These are phyloP conservation scores for Astragalus membranaceus DNA, from an alignment of 306 rosid genomes.

Conservation along the genomic window DNA sequence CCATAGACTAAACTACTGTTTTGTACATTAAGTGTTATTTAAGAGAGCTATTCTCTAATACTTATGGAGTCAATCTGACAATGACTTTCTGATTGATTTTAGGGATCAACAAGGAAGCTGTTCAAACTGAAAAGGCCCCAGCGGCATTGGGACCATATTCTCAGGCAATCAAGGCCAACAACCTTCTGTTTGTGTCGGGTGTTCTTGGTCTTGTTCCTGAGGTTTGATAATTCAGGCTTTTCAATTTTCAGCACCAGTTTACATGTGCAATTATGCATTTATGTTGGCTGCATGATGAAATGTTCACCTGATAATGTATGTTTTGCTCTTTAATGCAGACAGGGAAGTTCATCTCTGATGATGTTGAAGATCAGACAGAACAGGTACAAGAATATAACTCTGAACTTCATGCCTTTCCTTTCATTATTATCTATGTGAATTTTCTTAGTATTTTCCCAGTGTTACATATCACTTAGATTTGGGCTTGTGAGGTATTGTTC, in stretches of 20 bases:
- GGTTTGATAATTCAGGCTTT: slow-evolving; percentile 36
- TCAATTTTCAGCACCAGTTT: neutral
- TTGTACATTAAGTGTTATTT: too few relatives aligned
- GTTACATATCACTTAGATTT: neutral
- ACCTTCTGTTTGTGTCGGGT: slow-evolving; percentile 80
- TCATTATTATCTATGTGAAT: neutral
- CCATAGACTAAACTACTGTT: too few relatives aligned
- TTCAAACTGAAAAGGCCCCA: slow-evolving; percentile 83
- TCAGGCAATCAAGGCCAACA: slow-evolving; percentile 85
- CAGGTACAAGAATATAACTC: slow-evolving; percentile 46
- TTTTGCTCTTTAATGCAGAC: slow-evolving; percentile 44
- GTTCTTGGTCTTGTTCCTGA: slow-evolving; percentile 84
- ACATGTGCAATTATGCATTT: neutral
- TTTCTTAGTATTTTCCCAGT: neutral
- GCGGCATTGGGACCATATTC: slow-evolving; percentile 97
- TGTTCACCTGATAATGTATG: neutral
- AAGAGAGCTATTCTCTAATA: too few relatives aligned
- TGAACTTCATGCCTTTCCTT: neutral
- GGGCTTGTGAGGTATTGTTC: neutral
- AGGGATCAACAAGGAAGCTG: slow-evolving; percentile 78
- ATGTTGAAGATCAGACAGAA: slow-evolving; percentile 87
- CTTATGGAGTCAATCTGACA: neutral
- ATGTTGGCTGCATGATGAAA: neutral
- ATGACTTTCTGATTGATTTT: neutral
- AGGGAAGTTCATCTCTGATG: slow-evolving; percentile 71